phyloP scores from a whole-genome alignment of 805 yeast species.

The Cyberlindnera euphorbiiphila region DNA sequence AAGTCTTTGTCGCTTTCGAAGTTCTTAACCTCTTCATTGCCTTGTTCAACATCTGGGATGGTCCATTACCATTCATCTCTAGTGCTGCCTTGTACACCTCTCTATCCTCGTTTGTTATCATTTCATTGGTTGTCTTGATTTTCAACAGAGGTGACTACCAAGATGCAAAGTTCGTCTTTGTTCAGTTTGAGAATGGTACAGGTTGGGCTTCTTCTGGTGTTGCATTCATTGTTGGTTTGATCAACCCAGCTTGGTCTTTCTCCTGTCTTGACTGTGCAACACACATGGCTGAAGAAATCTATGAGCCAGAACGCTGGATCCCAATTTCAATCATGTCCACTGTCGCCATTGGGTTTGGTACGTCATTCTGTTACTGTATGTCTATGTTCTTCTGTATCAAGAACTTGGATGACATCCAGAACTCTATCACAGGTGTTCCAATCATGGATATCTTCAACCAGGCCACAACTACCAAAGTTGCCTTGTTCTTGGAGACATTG shows the following conservation, averaged over 20 bases:
- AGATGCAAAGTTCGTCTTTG: constrained; percentile 49
- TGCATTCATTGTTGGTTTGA: constrained; percentile 66
- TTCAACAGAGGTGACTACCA: constrained; percentile 52
- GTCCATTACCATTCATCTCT: constrained; percentile 48
- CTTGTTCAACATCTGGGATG: constrained; percentile 48
- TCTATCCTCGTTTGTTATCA: constrained; percentile 46
- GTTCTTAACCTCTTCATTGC: constrained; percentile 39
- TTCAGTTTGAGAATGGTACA: constrained; percentile 47
- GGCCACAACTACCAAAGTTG: constrained; percentile 53
- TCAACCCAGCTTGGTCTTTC: constrained; percentile 69
- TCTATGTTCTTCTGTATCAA: constrained; percentile 57
- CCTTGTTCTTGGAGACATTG: constrained; percentile 45
- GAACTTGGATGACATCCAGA: constrained; percentile 45
- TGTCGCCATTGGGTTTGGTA: constrained; percentile 61
- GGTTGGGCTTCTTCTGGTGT: constrained; percentile 59
- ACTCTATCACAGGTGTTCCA: constrained; percentile 55
- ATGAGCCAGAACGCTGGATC: constrained; percentile 48
- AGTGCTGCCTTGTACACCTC: constrained; percentile 49
- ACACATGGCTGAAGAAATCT: constrained; percentile 65
- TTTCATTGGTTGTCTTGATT: constrained; percentile 49
- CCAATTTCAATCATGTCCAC: constrained; percentile 62
- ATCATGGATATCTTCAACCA: constrained; percentile 61
- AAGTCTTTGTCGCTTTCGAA: constrained; percentile 49
- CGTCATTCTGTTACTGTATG: constrained; percentile 48
- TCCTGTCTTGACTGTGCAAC: constrained; percentile 68